Conservation (phyloP, 2,329 filamentous ascomycete genomes). For the Beauveria pseudobassiana region DNA sequence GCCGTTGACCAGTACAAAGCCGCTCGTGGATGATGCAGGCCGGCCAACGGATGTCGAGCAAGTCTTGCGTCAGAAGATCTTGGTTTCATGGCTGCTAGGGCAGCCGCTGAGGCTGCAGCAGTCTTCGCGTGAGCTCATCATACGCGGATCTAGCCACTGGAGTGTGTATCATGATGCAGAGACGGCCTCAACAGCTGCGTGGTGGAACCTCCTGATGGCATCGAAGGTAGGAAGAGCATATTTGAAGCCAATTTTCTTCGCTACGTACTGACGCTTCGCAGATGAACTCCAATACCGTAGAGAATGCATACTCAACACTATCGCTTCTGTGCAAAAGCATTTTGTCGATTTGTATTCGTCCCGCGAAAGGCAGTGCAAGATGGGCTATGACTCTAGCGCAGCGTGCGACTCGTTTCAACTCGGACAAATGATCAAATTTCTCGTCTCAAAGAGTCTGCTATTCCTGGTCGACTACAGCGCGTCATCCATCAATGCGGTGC, state of each 20-base stretch:
- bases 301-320: slow-evolving; percentile 57
- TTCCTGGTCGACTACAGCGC: slow-evolving; percentile 51
- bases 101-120: slow-evolving; percentile 52
- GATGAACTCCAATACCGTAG: slow-evolving; percentile 61
- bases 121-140: slow-evolving; percentile 58
- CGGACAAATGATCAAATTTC: slow-evolving; percentile 69
- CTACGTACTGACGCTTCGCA: slow-evolving; percentile 19
- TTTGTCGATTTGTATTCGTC: slow-evolving; percentile 63
- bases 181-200: slow-evolving; percentile 37
- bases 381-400: slow-evolving; percentile 65
- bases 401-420: slow-evolving; percentile 74
- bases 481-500: slow-evolving; percentile 35
- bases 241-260: background rate
- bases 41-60: slow-evolving; percentile 48
- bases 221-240: slow-evolving; percentile 49
- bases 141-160: slow-evolving; percentile 58
- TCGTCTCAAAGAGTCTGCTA: slow-evolving; percentile 53
- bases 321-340: slow-evolving; percentile 61
- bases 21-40: slow-evolving; percentile 30
- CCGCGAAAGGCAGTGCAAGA: slow-evolving; percentile 58
- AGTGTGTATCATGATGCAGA: slow-evolving; percentile 27
- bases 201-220: slow-evolving; percentile 63
- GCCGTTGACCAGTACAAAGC: slow-evolving; percentile 37
- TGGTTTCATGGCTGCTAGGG: slow-evolving; percentile 59
- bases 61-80: slow-evolving; percentile 59